Conservation (phyloP, 495 filamentous ascomycete species). For the Usnea hakonensis region DNA sequence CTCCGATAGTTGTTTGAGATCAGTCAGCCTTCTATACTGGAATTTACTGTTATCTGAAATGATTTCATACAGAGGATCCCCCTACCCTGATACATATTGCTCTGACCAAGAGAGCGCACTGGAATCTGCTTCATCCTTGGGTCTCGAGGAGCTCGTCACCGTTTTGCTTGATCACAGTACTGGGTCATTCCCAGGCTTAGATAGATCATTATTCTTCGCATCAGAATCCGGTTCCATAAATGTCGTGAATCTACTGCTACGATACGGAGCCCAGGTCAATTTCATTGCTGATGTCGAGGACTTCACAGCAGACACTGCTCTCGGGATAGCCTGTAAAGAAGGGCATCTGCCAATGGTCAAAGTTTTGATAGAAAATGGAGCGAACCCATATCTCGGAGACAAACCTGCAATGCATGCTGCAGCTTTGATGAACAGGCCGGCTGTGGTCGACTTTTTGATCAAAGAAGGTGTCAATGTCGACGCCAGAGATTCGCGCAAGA, state of each 20-base stretch:
- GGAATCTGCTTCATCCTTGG: not conserved
- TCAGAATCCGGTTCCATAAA: not conserved
- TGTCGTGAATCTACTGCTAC: not conserved
- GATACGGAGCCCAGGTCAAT: not conserved
- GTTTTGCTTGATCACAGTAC: not conserved
- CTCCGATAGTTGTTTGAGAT: not conserved
- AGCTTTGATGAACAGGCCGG: rapidly evolving
- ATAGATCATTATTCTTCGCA: not conserved
- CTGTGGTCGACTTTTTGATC: not conserved
- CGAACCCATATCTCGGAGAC: not conserved
- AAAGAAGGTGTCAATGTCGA: not conserved
- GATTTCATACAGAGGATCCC: too few relatives aligned
- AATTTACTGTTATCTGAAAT: too few relatives aligned
- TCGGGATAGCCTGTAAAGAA: not conserved
- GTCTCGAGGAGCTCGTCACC: not conserved
- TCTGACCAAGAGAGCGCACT: not conserved
- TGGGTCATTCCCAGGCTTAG: not conserved
- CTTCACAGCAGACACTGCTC: not conserved
- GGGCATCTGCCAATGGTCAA: not conserved
- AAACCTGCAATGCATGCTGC: not conserved
- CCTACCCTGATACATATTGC: too few relatives aligned
- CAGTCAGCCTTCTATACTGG: too few relatives aligned
- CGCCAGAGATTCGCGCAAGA: not conserved
- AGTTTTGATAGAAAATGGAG: not conserved
- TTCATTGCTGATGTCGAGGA: not conserved